A percentile compares a stretch with the other conserved stretches of the same genome.
Conservation (phyloP, 345 rosid species). For the Moringa oleifera region DNA sequence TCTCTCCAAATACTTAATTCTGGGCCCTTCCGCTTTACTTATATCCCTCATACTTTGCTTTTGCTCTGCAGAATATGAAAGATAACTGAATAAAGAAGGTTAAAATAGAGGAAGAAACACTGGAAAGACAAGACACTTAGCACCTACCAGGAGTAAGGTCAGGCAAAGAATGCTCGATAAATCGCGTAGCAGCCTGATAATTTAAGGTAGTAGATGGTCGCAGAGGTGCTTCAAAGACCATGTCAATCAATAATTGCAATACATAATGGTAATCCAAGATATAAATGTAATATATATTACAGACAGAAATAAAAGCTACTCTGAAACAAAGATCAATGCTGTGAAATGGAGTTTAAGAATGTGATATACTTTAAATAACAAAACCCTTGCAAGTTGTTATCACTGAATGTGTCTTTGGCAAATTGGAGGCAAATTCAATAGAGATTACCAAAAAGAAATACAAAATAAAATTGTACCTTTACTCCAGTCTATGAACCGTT, state of each 20-base stretch:
- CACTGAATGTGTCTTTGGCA: background rate
- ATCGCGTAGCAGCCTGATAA: slow-evolving; percentile 77
- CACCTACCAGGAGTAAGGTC: slow-evolving; percentile 70
- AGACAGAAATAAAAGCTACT: background rate
- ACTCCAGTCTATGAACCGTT: slow-evolving; percentile 45
- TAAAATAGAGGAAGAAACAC: slow-evolving; percentile 2
- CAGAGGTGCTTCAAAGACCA: slow-evolving; percentile 48
- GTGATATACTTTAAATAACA: background rate
- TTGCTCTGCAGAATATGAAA: slow-evolving; percentile 47
- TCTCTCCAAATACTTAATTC: slow-evolving; percentile 37
- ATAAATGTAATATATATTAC: slow-evolving; percentile 11
- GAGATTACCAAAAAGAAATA: background rate
- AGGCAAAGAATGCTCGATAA: slow-evolving; percentile 86
- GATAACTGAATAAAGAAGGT: slow-evolving; percentile 4
- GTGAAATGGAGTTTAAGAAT: no score
- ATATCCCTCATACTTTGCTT: slow-evolving; percentile 59
- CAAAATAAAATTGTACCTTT: slow-evolving; percentile 60
- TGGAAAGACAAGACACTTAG: background rate
- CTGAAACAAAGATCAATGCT: background rate
- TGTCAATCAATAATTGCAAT: no score
- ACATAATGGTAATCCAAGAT: no score
- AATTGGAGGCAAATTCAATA: slow-evolving; percentile 1
- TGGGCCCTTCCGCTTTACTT: slow-evolving; percentile 58
- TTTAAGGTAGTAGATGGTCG: slow-evolving; percentile 74
- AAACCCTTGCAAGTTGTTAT: background rate